Evolutionary conservation across 345 rosid species (phyloP).

Genomic region (Heritiera littoralis): DNA sequence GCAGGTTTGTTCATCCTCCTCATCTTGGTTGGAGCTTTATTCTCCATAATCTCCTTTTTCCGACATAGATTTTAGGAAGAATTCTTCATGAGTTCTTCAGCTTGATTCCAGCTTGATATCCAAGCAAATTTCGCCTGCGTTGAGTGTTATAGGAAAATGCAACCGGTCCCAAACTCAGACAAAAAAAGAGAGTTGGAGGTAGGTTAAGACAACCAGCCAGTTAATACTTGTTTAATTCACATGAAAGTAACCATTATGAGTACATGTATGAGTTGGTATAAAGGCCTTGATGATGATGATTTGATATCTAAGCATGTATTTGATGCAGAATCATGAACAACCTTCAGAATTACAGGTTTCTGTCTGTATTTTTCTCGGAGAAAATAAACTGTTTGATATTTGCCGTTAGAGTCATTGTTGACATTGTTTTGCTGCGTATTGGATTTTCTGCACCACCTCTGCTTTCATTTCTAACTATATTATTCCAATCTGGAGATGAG

Average conservation of each 20-base stretch:
- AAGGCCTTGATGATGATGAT: not conserved
- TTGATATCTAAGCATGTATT: not conserved
- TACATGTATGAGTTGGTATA: too few relatives aligned
- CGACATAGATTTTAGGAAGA: constrained; percentile 23
- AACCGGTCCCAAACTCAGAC: too few relatives aligned
- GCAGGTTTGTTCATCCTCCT: constrained; percentile 32
- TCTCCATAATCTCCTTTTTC: constrained; percentile 40
- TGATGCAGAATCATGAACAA: not conserved
- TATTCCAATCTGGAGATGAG: not conserved
- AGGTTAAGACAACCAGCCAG: too few relatives aligned
- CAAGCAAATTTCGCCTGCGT: too few relatives aligned
- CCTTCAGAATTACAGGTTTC: not conserved
- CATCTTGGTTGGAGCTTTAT: constrained; percentile 32
- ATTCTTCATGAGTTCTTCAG: not conserved
- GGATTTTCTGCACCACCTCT: not conserved
- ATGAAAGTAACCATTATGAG: too few relatives aligned
- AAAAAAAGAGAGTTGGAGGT: too few relatives aligned
- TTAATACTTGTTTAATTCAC: too few relatives aligned
- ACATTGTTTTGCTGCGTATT: too few relatives aligned
- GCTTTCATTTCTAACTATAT: not conserved
- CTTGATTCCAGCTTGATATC: too few relatives aligned
- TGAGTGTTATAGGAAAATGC: too few relatives aligned
- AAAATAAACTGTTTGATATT: not conserved
- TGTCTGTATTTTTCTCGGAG: not conserved
- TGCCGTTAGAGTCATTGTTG: not conserved